A percentile compares a stretch with the other conserved stretches of the same genome.
These are phyloP conservation scores for Ophiostoma sp. DNA, from an alignment of 2,329 filamentous ascomycete species.

Conservation along the genomic window DNA sequence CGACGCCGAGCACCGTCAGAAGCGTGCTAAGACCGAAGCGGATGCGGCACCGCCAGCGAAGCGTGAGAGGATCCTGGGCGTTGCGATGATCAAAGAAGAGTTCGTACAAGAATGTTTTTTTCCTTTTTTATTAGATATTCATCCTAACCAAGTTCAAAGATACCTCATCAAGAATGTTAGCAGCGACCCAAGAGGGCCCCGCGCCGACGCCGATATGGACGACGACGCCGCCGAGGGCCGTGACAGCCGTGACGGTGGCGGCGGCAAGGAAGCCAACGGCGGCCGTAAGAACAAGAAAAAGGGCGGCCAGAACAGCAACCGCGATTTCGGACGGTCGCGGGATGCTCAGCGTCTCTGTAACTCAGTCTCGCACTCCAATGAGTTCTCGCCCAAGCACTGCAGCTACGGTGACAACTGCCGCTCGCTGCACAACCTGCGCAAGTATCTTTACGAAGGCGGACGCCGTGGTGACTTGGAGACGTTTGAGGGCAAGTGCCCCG, in stretches of 20 bases:
- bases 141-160: slow-evolving; percentile 33
- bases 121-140: not conserved
- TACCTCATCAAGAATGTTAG: slow-evolving; percentile 42
- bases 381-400: slow-evolving; percentile 80
- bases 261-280: slow-evolving; percentile 1
- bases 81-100: slow-evolving; percentile 73
- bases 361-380: slow-evolving; percentile 67
- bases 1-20: slow-evolving; percentile 43
- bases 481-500: slow-evolving; percentile 75
- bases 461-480: slow-evolving; percentile 78
- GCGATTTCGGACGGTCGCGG: slow-evolving; percentile 75
- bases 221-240: slow-evolving; percentile 54
- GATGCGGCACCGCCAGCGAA: slow-evolving; percentile 29
- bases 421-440: slow-evolving; percentile 78
- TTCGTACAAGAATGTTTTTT: slow-evolving; percentile 43
- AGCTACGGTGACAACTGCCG: slow-evolving; percentile 78
- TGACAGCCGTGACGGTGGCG: slow-evolving; percentile 27
- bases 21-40: slow-evolving; percentile 59
- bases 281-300: slow-evolving; percentile 39
- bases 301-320: slow-evolving; percentile 79
- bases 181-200: not conserved
- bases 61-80: slow-evolving; percentile 49
- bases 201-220: slow-evolving; percentile 38
- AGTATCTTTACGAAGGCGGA: slow-evolving; percentile 80
- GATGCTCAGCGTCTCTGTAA: slow-evolving; percentile 78